These are phyloP conservation scores for Melastoma candidum DNA, from an alignment of 441 rosid genomes.

Conservation along the genomic window DNA sequence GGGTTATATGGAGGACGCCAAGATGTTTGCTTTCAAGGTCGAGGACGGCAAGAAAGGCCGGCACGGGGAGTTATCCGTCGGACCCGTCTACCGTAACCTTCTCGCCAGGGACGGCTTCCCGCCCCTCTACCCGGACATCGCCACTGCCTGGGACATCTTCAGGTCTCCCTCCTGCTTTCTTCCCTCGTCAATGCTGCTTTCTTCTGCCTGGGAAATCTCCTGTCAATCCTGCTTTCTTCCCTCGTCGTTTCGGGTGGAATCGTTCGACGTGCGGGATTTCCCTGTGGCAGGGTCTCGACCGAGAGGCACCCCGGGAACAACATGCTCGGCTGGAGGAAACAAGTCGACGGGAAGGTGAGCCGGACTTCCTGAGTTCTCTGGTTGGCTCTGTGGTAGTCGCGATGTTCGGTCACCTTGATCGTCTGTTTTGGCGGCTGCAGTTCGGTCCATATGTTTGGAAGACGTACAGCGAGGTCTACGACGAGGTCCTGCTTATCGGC, in stretches of 20 bases:
- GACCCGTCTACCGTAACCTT: constrained; percentile 79
- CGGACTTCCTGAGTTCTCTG: neutral
- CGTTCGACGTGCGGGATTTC: too few species aligned
- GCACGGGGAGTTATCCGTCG: constrained; percentile 70
- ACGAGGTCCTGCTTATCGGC: constrained; percentile 65
- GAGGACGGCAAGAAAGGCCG: constrained; percentile 68
- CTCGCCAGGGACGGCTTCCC: constrained; percentile 59
- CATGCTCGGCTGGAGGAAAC: constrained; percentile 88
- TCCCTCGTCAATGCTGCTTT: too few species aligned
- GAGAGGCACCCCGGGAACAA: constrained; percentile 46
- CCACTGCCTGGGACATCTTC: constrained; percentile 82
- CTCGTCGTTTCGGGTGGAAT: too few species aligned
- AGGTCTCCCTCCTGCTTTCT: constrained; percentile 25
- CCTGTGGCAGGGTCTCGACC: constrained; percentile 38
- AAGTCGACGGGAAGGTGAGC: constrained; percentile 57
- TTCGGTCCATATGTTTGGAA: constrained; percentile 84
- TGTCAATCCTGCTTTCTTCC: too few species aligned
- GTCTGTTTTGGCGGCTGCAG: constrained; percentile 17
- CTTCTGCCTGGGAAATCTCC: too few species aligned
- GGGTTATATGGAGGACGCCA: constrained; percentile 23
- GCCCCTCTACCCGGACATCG: constrained; percentile 33
- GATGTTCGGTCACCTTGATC: neutral
- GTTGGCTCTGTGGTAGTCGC: too few species aligned
- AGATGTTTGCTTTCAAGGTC: constrained; percentile 60
- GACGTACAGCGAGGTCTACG: constrained; percentile 68